Conservation (phyloP, 768 basidiomycete species). For the Cyclocybe cylindracea region DNA sequence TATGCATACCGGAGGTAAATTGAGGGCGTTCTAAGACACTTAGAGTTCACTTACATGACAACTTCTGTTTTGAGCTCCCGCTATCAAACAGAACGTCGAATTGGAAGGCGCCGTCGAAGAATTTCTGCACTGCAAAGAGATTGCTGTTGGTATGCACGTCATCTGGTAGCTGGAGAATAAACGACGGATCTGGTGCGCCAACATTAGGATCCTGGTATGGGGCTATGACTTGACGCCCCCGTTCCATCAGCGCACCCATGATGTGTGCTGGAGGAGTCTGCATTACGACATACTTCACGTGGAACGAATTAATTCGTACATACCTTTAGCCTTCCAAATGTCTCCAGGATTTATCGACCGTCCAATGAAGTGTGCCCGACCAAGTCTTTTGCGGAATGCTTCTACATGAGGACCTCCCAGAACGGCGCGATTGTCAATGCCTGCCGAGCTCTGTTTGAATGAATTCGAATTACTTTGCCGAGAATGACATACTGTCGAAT, state of each 20-base stretch:
- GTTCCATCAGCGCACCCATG: slow-evolving; percentile 56
- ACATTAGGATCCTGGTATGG: slow-evolving; percentile 51
- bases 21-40: background rate
- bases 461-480: slow-evolving; percentile 3
- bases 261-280: slow-evolving; percentile 52
- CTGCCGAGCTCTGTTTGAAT: slow-evolving; percentile 32
- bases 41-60: slow-evolving; percentile 54
- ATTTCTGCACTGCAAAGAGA: slow-evolving; percentile 85
- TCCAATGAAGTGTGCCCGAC: slow-evolving; percentile 73
- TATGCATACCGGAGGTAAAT: slow-evolving; percentile 25
- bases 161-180: slow-evolving; percentile 74
- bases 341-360: slow-evolving; percentile 58
- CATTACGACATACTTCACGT: slow-evolving; percentile 3
- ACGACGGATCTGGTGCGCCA: slow-evolving; percentile 77
- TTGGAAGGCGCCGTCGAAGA: slow-evolving; percentile 80
- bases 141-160: slow-evolving; percentile 74
- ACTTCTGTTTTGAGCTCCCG: slow-evolving; percentile 59
- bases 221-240: slow-evolving; percentile 53
- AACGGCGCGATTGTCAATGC: slow-evolving; percentile 55
- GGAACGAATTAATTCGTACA: background rate
- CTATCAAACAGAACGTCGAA: slow-evolving; percentile 92
- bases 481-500: slow-evolving; percentile 58
- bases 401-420: slow-evolving; percentile 57
- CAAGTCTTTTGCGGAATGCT: slow-evolving; percentile 60
- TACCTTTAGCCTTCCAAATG: slow-evolving; percentile 88